Evolutionary conservation across 306 rosid genomes (phyloP).

Genomic region (Rosa lucieae): DNA sequence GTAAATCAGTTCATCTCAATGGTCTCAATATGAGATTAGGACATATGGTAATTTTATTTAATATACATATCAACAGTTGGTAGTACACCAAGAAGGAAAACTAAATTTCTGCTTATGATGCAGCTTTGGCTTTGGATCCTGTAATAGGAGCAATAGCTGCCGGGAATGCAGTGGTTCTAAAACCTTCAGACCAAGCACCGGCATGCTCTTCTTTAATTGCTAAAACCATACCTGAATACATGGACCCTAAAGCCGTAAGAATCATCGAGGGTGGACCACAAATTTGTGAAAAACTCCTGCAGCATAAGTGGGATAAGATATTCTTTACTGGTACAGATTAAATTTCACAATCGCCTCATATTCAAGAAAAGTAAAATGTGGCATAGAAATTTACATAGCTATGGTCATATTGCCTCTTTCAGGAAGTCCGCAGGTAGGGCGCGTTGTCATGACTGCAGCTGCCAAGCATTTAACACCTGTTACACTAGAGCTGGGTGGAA

Average conservation of each 20-base stretch:
- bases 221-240: constrained; percentile 56
- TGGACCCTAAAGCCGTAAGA: constrained; percentile 65
- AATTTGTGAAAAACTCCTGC: constrained; percentile 51
- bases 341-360: neutral
- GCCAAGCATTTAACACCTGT: constrained; percentile 93
- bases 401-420: constrained; percentile 10
- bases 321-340: constrained; percentile 78
- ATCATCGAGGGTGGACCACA: constrained; percentile 70
- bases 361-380: neutral
- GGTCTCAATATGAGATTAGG: neutral
- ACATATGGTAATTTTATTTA: neutral
- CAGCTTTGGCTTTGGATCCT: constrained; percentile 84
- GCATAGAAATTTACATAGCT: neutral
- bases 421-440: constrained; percentile 75
- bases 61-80: neutral
- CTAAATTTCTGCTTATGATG: constrained; percentile 16
- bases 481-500: constrained; percentile 89
- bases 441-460: constrained; percentile 73
- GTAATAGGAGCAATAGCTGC: constrained; percentile 90
- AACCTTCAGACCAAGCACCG: constrained; percentile 78
- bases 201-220: constrained; percentile 75
- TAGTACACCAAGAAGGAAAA: neutral
- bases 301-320: constrained; percentile 80
- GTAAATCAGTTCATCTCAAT: neutral
- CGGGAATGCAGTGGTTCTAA: constrained; percentile 67